These are phyloP conservation scores for Pseudocohnilembus persalinus DNA, from an alignment of 169 alveolate species.

Conservation along the genomic window DNA sequence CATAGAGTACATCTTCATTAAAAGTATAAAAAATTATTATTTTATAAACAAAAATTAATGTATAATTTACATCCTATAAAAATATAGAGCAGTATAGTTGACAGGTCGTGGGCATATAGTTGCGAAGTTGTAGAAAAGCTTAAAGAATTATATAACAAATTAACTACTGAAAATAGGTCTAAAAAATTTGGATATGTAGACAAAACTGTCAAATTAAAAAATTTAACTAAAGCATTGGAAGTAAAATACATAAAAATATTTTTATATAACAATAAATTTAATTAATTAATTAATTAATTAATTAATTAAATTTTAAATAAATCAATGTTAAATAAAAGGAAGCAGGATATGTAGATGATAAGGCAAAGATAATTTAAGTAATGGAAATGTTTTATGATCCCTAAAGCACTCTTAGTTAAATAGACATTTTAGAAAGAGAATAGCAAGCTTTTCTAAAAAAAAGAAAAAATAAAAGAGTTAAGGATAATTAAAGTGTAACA, in stretches of 20 bases:
- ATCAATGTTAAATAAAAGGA: not conserved
- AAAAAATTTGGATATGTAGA: constrained; percentile 35
- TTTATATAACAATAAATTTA: too few species aligned
- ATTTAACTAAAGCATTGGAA: constrained; percentile 9
- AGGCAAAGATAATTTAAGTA: not conserved
- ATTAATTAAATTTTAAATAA: not conserved
- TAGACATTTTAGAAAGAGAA: not conserved
- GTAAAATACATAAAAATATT: too few species aligned
- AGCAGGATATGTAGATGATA: not conserved
- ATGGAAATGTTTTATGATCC: not conserved
- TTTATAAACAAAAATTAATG: too few species aligned
- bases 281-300: not conserved
- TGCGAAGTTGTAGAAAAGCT: constrained; percentile 11
- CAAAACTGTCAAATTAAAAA: constrained; percentile 33
- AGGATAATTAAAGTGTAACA: not conserved
- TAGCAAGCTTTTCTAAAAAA: not conserved
- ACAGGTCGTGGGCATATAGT: constrained; percentile 5
- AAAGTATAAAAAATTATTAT: not conserved
- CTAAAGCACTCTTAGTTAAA: not conserved
- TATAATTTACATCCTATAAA: not conserved
- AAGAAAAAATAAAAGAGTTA: not conserved
- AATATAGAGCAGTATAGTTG: constrained; percentile 3
- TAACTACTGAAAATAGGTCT: constrained; percentile 17
- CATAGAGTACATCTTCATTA: constrained; percentile 7
- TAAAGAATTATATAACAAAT: constrained; percentile 6